A percentile compares a stretch with the other conserved stretches of the same genome.
Evolutionary conservation across 768 basidiomycete genomes (phyloP).

Genomic region (Rhizopogon roseolus): DNA sequence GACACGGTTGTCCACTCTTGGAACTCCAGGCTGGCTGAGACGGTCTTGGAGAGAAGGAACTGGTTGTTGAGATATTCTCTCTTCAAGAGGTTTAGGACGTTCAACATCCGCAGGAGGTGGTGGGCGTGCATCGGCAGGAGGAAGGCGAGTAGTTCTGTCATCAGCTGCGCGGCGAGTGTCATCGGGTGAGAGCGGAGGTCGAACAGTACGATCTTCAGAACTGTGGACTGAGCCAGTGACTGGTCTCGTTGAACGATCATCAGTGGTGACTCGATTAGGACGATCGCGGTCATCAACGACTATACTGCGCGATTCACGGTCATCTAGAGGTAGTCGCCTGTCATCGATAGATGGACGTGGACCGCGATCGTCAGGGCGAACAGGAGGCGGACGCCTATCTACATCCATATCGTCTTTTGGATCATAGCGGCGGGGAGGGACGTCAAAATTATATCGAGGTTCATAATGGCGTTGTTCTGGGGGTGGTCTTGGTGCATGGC

Average conservation of each 20-base stretch:
- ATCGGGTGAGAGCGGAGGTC: conserved; percentile 6
- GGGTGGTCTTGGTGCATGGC: conserved; percentile 36
- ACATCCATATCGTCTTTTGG: conserved; percentile 23
- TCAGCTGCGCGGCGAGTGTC: conserved; percentile 12
- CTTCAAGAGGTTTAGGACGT: conserved; percentile 31
- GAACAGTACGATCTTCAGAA: conserved; percentile 18
- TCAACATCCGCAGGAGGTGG: conserved; percentile 17
- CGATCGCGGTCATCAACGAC: conserved; percentile 17
- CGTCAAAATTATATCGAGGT: conserved; percentile 32
- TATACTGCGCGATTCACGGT: conserved; percentile 18
- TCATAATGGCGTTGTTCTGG: conserved; percentile 47
- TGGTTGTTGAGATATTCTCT: conserved; percentile 31
- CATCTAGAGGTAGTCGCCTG: conserved; percentile 25
- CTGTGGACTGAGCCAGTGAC: conserved; percentile 16
- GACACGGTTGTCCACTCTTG: conserved; percentile 15
- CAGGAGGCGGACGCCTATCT: conserved; percentile 18
- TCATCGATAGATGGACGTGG: conserved; percentile 25
- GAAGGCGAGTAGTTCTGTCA: conserved; percentile 8
- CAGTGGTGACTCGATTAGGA: conserved; percentile 14
- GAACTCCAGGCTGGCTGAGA: conserved; percentile 26
- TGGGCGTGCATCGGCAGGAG: conserved; percentile 17
- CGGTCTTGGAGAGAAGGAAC: conserved; percentile 34
- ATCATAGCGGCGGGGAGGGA: conserved; percentile 29
- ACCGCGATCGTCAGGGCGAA: conserved; percentile 21
- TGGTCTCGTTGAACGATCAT: conserved; percentile 29